These are phyloP conservation scores for Patellifolia procumbens DNA, from an alignment of 179 eudicot species.

Conservation along the genomic window DNA sequence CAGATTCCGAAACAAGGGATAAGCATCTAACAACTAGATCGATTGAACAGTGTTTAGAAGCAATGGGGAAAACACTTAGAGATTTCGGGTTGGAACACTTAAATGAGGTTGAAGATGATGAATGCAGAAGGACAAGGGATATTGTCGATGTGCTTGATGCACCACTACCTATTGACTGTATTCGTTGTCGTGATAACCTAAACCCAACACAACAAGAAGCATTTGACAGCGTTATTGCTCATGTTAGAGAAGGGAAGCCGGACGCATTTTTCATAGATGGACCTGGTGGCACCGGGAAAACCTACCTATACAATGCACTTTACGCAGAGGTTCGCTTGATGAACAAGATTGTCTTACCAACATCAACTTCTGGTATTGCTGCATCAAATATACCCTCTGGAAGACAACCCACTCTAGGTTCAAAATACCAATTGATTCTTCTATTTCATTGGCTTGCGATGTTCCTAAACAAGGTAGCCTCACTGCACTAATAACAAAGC, in stretches of 20 bases:
- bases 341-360: background rate
- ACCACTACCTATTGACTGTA: background rate
- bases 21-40: background rate
- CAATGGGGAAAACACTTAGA: background rate
- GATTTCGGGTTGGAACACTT: too few relatives aligned
- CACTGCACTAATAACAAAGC: background rate
- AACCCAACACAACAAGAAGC: background rate
- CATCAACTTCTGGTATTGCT: background rate
- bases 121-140: background rate
- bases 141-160: conserved; percentile 4
- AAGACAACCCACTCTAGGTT: background rate
- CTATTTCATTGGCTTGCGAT: background rate
- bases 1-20: too few relatives aligned
- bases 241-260: background rate
- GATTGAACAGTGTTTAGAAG: background rate
- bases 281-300: background rate
- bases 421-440: background rate
- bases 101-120: too few relatives aligned
- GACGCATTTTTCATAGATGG: background rate
- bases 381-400: background rate
- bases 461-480: background rate
- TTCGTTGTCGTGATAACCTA: background rate
- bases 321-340: background rate
- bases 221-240: background rate
- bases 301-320: background rate